Percentiles rank a stretch among this genome's conserved stretches.
phyloP scores from a whole-genome alignment of 1,284 basidiomycete genomes.

The Naganishia cerealis region DNA sequence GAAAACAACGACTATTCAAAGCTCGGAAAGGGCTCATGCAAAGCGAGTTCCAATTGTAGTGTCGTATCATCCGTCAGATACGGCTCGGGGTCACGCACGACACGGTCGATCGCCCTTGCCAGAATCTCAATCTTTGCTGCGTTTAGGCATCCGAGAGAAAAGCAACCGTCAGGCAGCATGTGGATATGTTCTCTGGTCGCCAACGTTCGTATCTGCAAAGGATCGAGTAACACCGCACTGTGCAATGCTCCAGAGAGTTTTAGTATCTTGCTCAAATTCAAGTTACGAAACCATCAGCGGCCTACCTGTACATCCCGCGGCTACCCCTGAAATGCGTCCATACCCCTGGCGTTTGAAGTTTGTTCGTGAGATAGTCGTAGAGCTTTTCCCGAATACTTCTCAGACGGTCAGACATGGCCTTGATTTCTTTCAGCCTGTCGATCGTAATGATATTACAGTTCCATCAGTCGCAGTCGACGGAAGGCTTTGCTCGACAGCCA shows the following conservation, averaged over 20 bases:
- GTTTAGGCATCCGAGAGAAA: conserved; percentile 52
- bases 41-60: conserved; percentile 28
- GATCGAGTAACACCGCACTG: conserved; percentile 46
- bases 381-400: conserved; percentile 85
- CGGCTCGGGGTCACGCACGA: conserved; percentile 42
- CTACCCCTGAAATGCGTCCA: conserved; percentile 82
- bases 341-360: conserved; percentile 82
- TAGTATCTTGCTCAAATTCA: not conserved
- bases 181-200: conserved; percentile 48
- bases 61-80: conserved; percentile 19
- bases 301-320: conserved; percentile 51
- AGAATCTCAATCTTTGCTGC: conserved; percentile 49
- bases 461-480: not conserved
- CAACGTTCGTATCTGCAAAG: conserved; percentile 44
- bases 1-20: conserved; percentile 1
- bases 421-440: conserved; percentile 86
- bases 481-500: not conserved
- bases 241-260: not conserved
- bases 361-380: conserved; percentile 68
- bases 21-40: conserved; percentile 18
- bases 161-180: conserved; percentile 49
- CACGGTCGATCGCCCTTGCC: conserved; percentile 47
- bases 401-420: conserved; percentile 87
- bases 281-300: not conserved
- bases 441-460: conserved; percentile 52